phyloP scores from a whole-genome alignment of 129 eudicot genomes.

The Arctium lappa region DNA sequence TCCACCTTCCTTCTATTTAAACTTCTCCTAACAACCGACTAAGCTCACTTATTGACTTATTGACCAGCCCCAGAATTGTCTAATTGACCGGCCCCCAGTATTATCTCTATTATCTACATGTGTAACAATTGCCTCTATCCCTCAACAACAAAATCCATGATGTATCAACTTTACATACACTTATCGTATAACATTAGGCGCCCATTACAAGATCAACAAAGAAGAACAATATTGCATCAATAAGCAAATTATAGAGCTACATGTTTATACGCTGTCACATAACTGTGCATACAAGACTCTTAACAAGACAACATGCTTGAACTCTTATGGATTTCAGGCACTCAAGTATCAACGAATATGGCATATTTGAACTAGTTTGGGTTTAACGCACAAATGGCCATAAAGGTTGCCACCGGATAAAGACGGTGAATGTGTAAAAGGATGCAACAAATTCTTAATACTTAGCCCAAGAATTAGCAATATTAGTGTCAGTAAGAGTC shows the following conservation, averaged over 20 bases:
- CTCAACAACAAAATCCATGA: background rate
- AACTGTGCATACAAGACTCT: background rate
- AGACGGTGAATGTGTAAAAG: background rate
- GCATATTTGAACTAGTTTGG: background rate
- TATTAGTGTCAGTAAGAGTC: background rate
- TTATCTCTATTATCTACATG: too few relatives aligned
- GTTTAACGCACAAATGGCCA: background rate
- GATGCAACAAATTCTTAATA: background rate
- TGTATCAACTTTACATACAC: background rate
- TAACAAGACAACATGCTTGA: background rate
- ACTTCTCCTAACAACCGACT: too few relatives aligned
- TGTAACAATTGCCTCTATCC: background rate
- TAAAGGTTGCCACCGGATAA: background rate
- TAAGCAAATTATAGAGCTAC: background rate
- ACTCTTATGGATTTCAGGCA: background rate
- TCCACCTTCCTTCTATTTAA: too few relatives aligned
- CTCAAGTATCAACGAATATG: background rate
- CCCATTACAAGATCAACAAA: background rate
- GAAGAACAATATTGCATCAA: background rate
- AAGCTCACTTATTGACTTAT: too few relatives aligned
- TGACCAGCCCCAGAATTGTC: too few relatives aligned
- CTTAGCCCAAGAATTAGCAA: background rate
- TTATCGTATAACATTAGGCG: background rate
- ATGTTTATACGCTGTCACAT: background rate
- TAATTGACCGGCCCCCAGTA: too few relatives aligned